Base-by-base conservation (phyloP, 208 protist genomes). In the Acanthamoeba culbertsoni region DNA sequence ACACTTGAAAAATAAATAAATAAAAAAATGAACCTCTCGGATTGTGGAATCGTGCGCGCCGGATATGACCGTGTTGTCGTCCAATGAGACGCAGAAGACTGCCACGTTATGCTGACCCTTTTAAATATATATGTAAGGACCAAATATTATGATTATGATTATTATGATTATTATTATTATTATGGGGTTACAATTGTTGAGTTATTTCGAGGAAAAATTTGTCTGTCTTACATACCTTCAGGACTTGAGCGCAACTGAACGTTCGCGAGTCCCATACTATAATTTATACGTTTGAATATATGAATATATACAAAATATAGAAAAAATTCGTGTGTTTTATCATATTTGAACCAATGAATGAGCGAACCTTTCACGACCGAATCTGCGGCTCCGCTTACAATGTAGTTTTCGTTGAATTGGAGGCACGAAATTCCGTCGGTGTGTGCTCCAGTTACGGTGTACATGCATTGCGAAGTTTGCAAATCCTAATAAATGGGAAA, bases 301-400 rank as follows among this genome's bases (percentile, higher is more conserved):
- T n/a, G 28, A 33, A 10, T 68, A 59, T n/a, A 68, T 8, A 68
- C 20, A 26, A 33, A 68, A 68, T 68, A 68, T n/a, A 28, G 8
- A 10, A 10, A 26, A 28, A 26, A 68, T 10, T 68, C 12, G 20
- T 55, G 8, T 55, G 48, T 8, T 23, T 23, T 55, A 18, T 18
- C 48, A 55, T 55, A 55, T 55, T 8, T 55, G 48, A 8, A 55
- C 48, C 48, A 55, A 55, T 23, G 7, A 68, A 68, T 26, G 28
- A 26, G 59, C n/a, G 59, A 33, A 26, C 59, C 68, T 63, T 88
- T 88, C 6, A 88, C 77, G 8, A 62, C 37, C 23, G 45, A 43
- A 37, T 88, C 77, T 10, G 77, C 77, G 31, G 77, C 77, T 1
- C 77, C 77, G 77, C 77, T 88, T 57, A 88, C 77, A 28, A 88